Conservation (phyloP, 2,329 filamentous ascomycete species). For the Emmonsia crescens region DNA sequence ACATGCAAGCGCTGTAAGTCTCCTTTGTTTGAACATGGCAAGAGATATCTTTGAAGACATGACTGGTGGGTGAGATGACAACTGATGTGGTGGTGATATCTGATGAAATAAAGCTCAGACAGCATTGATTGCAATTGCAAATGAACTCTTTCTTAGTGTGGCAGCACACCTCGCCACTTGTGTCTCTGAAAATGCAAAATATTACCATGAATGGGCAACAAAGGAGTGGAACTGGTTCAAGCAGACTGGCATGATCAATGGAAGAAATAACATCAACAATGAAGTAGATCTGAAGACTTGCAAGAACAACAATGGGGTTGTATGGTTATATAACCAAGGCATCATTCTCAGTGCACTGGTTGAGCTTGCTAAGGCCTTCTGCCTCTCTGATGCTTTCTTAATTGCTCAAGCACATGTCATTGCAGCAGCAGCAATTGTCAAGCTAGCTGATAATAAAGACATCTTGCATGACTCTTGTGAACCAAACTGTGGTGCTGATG, state of each 20-base stretch:
- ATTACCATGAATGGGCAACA: constrained; percentile 38
- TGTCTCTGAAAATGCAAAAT: constrained; percentile 13
- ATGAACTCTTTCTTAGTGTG: constrained; percentile 46
- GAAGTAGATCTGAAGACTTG: constrained; percentile 19
- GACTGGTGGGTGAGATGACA: constrained; percentile 29
- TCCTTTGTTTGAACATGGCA: constrained; percentile 30
- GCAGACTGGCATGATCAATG: constrained; percentile 38
- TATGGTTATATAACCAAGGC: constrained; percentile 51
- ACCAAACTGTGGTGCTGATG: constrained; percentile 40
- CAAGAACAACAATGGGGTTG: constrained; percentile 12
- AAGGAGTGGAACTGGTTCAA: constrained; percentile 44
- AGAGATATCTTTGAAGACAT: constrained; percentile 41
- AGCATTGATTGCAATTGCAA: constrained; percentile 45
- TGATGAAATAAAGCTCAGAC: constrained; percentile 38
- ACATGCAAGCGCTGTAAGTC: neutral
- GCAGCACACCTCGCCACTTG: constrained; percentile 48
- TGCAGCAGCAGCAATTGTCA: constrained; percentile 42
- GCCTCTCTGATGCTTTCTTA: constrained; percentile 32
- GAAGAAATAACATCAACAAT: constrained; percentile 39
- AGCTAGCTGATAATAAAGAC: constrained; percentile 35
- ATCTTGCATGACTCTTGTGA: constrained; percentile 48
- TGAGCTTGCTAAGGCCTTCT: constrained; percentile 35
- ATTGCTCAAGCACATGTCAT: constrained; percentile 38
- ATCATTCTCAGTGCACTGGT: constrained; percentile 49
- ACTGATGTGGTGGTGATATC: constrained; percentile 31